Conservation (phyloP, 2,329 filamentous ascomycete species). For the Coniochaeta hoffmannii region DNA sequence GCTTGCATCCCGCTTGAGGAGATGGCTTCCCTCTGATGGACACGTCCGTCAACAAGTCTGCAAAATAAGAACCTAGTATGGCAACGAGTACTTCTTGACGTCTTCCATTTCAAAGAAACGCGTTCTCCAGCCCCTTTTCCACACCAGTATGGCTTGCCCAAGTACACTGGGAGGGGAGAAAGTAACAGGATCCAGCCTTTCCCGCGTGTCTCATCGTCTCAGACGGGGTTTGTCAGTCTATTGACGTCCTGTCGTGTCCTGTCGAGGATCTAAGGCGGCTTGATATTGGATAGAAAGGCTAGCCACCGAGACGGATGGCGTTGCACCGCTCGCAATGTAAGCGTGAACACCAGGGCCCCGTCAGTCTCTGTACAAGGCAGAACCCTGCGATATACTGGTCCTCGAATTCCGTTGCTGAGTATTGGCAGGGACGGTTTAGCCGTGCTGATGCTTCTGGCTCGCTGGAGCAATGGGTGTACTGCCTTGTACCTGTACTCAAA, state of each 20-base stretch:
- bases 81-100: not conserved
- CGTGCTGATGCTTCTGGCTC: not conserved
- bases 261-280: constrained; percentile 12
- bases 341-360: not conserved
- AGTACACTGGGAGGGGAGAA: too few species aligned
- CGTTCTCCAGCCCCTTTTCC: not conserved
- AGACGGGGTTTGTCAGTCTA: too few species aligned
- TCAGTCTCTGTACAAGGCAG: constrained; percentile 5
- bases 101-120: not conserved
- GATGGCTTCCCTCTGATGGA: not conserved
- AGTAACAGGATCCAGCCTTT: too few species aligned
- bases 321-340: constrained; percentile 4
- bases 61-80: not conserved
- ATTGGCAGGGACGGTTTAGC: not conserved
- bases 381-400: not conserved
- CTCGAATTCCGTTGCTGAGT: not conserved
- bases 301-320: constrained; percentile 5
- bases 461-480: not conserved
- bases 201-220: too few species aligned
- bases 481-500: not conserved
- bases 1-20: too few species aligned
- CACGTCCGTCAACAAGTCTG: not conserved
- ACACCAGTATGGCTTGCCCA: not conserved
- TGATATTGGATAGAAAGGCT: constrained; percentile 15
- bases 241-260: constrained; percentile 3